Conservation (phyloP, 345 rosid genomes). For the Brassica incana region DNA sequence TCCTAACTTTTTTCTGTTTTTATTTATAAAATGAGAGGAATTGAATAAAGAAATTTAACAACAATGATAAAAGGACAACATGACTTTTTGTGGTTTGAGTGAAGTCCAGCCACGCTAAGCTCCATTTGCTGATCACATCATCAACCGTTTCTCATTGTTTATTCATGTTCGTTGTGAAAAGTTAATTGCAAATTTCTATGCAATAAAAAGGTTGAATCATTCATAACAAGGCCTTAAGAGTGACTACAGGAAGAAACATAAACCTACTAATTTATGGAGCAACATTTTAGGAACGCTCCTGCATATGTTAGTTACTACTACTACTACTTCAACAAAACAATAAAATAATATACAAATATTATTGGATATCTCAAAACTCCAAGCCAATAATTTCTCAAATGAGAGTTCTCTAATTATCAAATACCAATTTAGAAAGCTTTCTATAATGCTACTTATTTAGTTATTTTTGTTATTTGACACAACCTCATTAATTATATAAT, state of each 20-base stretch:
- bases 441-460: not conserved
- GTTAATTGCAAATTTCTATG: not conserved
- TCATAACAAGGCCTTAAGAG: not conserved
- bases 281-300: not conserved
- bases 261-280: not conserved
- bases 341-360: too few relatives aligned
- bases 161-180: not conserved
- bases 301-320: not conserved
- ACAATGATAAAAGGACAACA: constrained; percentile 16
- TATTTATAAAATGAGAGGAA: not conserved
- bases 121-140: constrained; percentile 14
- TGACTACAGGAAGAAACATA: not conserved
- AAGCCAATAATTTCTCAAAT: too few relatives aligned
- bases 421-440: not conserved
- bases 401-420: not conserved
- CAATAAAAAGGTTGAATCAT: not conserved
- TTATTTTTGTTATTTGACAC: not conserved
- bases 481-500: not conserved
- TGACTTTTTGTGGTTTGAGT: constrained; percentile 10
- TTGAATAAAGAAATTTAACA: not conserved
- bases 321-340: too few relatives aligned
- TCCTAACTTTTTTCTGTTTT: not conserved
- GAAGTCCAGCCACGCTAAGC: constrained; percentile 27
- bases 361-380: too few relatives aligned
- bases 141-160: constrained; percentile 23